phyloP scores from a whole-genome alignment of 148 eudicot genomes.

The Nepenthes gracilis region DNA sequence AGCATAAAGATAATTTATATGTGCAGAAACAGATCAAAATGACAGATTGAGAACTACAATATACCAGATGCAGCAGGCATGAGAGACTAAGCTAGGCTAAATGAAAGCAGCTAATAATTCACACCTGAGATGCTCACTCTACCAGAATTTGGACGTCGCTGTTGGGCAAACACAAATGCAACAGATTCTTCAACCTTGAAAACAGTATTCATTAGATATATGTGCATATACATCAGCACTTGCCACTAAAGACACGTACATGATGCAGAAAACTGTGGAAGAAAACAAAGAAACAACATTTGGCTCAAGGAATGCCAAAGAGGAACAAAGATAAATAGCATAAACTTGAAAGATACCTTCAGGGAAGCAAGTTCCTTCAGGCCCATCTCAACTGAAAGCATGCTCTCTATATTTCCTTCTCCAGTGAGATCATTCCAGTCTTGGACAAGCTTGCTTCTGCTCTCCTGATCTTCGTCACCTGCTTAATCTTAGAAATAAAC shows the following conservation, averaged over 20 bases:
- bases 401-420: constrained; percentile 82
- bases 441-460: constrained; percentile 43
- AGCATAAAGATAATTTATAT: too few species aligned
- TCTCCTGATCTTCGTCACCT: constrained; percentile 45
- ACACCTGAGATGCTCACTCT: constrained; percentile 61
- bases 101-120: neutral
- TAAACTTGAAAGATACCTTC: constrained; percentile 32
- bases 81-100: neutral
- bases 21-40: neutral
- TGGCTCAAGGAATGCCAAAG: neutral
- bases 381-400: constrained; percentile 94
- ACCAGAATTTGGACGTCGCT: constrained; percentile 57
- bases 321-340: neutral
- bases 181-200: constrained; percentile 71
- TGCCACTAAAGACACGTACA: neutral
- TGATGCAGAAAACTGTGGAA: neutral
- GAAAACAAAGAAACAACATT: neutral
- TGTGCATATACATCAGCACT: neutral
- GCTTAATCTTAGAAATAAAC: constrained; percentile 7
- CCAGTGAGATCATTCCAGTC: constrained; percentile 72
- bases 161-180: constrained; percentile 63
- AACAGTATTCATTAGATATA: neutral
- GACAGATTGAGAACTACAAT: neutral
- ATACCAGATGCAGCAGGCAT: constrained; percentile 1
- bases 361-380: constrained; percentile 78